Conservation (phyloP, 805 yeast genomes). For the Candida maris region DNA sequence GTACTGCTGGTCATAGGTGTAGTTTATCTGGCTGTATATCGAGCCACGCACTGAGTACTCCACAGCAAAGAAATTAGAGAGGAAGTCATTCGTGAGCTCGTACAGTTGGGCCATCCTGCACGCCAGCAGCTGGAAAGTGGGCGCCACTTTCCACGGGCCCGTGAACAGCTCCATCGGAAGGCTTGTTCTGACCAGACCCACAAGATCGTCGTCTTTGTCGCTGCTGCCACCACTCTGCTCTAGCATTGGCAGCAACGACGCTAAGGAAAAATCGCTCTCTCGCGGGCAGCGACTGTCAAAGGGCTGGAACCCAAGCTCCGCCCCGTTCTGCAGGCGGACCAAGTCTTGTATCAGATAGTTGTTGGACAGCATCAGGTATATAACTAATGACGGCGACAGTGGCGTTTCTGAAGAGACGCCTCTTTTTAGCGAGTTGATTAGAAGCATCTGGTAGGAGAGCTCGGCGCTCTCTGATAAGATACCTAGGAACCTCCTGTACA, state of each 20-base stretch:
- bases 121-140: slow-evolving; percentile 55
- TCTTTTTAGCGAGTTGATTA: slow-evolving; percentile 46
- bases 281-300: slow-evolving; percentile 21
- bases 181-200: slow-evolving; percentile 3
- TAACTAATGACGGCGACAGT: slow-evolving; percentile 38
- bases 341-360: slow-evolving; percentile 40
- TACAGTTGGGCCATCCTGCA: slow-evolving; percentile 50
- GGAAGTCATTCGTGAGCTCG: slow-evolving; percentile 31
- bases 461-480: slow-evolving; percentile 27
- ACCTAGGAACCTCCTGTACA: slow-evolving; percentile 51
- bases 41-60: slow-evolving; percentile 49
- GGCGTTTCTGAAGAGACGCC: slow-evolving; percentile 47
- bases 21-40: slow-evolving; percentile 40
- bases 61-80: slow-evolving; percentile 38
- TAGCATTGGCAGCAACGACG: not conserved
- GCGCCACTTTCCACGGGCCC: slow-evolving; percentile 47
- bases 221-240: too few relatives aligned
- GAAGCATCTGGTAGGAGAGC: slow-evolving; percentile 39
- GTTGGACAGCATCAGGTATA: slow-evolving; percentile 38
- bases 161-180: slow-evolving; percentile 13
- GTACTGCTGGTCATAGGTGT: slow-evolving; percentile 34
- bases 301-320: slow-evolving; percentile 36
- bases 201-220: slow-evolving; percentile 5
- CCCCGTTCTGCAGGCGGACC: slow-evolving; percentile 43
- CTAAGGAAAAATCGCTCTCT: slow-evolving; percentile 19